Evolutionary conservation across 1,284 basidiomycete species (phyloP).

Genomic region (Waitea zeae): DNA sequence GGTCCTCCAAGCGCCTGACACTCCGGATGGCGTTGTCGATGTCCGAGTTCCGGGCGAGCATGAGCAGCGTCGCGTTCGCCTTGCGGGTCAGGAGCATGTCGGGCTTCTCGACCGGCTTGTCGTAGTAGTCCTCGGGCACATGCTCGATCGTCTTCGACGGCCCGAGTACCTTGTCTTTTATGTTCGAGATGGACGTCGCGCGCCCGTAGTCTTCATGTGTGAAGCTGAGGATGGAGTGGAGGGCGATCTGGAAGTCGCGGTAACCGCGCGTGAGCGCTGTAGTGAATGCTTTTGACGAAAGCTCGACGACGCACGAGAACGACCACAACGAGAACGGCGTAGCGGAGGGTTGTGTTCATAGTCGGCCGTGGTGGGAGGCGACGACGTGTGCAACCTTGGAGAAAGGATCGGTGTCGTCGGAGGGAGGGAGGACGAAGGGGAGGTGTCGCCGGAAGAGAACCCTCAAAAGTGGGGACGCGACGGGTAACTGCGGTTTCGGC

Average conservation of each 20-base stretch:
- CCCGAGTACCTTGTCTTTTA: slow-evolving; percentile 11
- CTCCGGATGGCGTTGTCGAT: slow-evolving; percentile 3
- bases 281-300: not conserved
- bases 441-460: too few species aligned
- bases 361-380: too few species aligned
- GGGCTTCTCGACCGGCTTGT: not conserved
- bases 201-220: slow-evolving; percentile 19
- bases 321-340: slow-evolving; percentile 45
- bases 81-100: not conserved
- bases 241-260: slow-evolving; percentile 13
- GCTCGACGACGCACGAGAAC: slow-evolving; percentile 32
- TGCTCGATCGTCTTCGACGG: too few species aligned
- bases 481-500: too few species aligned
- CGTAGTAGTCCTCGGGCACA: slow-evolving; percentile 2
- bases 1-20: slow-evolving; percentile 7
- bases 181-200: slow-evolving; percentile 15
- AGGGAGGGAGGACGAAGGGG: not conserved
- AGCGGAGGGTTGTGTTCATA: slow-evolving; percentile 69
- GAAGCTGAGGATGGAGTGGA: slow-evolving; percentile 18
- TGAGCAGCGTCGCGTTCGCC: slow-evolving; percentile 3
- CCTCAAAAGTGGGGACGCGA: too few species aligned
- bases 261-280: slow-evolving; percentile 3
- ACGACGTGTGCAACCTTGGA: too few species aligned
- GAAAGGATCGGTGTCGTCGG: slow-evolving; percentile 4
- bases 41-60: slow-evolving; percentile 3